Base-by-base conservation (phyloP, 106 monocot species). In the Allium fistulosum region DNA sequence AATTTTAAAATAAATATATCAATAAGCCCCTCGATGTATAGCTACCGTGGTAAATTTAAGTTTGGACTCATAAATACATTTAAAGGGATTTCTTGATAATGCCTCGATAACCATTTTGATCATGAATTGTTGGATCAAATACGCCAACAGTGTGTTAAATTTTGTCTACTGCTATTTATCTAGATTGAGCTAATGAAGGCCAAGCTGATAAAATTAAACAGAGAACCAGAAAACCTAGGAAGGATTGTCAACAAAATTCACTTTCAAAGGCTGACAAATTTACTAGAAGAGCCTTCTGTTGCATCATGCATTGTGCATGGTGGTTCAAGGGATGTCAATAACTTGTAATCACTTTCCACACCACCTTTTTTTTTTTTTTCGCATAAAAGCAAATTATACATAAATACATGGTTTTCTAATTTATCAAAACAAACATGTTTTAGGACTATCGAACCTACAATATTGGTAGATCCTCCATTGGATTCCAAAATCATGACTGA, bases 401-500 rank as follows among this genome's bases (percentile, higher is more conserved):
- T 28, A 3, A 28, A 28, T 11, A 11, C 4, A 55, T 55, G 2
- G 15, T 55, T 15, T 37, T 37, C 37, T 37, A 37, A 37, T 37
- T 22, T 55, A 12, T 55, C 11, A 55, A 55, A 55, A 55, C 15
- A 55, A 12, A 55, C 11, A 55, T 55, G 15, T 11, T 79, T 51
- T 15, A 96, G 96, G 81, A 79, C 48, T 28, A 82, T 97, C 22
- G 84, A 92, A 67, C 96, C 91, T 26, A 97, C 96, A 11, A 82
- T 97, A 67, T 61, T 97, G 57, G 11, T 97, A 45, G 71, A 97
- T 71, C 92, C 92, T 26, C 96, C 96, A 16, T 68, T 92, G 1
- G 76, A 92, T 72, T 60, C 96, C 2, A 82, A 77, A 57, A 80
- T 97, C 51, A 97, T 97, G 96, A 92, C 71, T 0, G 96, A 92